Evolutionary conservation across 768 basidiomycete species (phyloP).

Genomic region (Sarcodon aspratus): DNA sequence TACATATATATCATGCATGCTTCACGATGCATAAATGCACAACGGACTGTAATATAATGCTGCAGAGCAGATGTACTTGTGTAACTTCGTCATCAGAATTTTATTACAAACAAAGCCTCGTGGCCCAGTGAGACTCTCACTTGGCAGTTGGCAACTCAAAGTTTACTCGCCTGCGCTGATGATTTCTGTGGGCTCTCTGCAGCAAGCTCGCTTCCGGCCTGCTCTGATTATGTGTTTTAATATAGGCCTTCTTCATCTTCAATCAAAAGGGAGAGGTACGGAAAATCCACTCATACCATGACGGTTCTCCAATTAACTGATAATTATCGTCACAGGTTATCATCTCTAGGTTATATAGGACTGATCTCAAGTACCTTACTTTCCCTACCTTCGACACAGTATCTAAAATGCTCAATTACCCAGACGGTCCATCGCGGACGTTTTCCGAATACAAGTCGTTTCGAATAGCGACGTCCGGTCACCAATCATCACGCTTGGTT

Average conservation of each 20-base stretch:
- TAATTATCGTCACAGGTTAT: constrained; percentile 48
- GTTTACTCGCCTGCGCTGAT: constrained; percentile 14
- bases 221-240: neutral
- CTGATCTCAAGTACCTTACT: constrained; percentile 79
- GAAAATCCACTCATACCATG: neutral
- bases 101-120: too few relatives aligned
- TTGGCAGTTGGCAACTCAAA: too few relatives aligned
- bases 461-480: constrained; percentile 95
- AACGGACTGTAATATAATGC: too few relatives aligned
- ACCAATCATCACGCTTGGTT: constrained; percentile 94
- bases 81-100: too few relatives aligned
- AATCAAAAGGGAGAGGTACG: constrained; percentile 97
- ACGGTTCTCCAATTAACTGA: neutral
- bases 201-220: neutral
- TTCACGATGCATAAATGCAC: too few relatives aligned
- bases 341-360: constrained; percentile 91
- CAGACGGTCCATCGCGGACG: constrained; percentile 93
- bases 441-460: constrained; percentile 98
- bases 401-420: neutral
- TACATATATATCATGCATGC: too few relatives aligned
- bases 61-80: too few relatives aligned
- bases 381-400: constrained; percentile 1
- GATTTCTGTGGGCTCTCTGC: constrained; percentile 31
- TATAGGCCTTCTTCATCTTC: constrained; percentile 95
- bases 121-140: too few relatives aligned